Evolutionary conservation across 352 stramenopile species (phyloP), one percentile per base, ranked within the genome.

Genomic region (Globisporangium spiculum): DNA sequence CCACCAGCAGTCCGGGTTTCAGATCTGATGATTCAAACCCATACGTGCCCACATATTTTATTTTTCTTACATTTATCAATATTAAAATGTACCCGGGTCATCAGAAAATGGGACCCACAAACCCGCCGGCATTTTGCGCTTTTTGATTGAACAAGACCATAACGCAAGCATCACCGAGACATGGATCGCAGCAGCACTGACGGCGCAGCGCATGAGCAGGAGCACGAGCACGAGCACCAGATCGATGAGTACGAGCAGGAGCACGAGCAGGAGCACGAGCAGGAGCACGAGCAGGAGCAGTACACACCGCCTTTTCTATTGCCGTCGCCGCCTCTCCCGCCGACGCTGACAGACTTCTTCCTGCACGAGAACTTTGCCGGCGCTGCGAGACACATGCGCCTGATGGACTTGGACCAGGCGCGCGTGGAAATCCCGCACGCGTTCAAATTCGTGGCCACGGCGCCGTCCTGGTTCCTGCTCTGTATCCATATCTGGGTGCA

Each of bases 401-500:
- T 44, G 24, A 82, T 77, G 74, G 75, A 83, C 69, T 76, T 65
- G 8, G 63, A 24, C 5, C 70, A 80, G 38, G 22, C 75, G 38
- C 65, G 71, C 57, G 52, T 55, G 26, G 80, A 88, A 60, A 62
- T 88, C 1, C 55, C 65, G 24, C 57, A 74, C 32, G 78, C 74
- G 60, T 84, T 85, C 60, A 60, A 64, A 36, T 60, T 69, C 9
- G 67, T 81, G 18, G 41, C 70, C 0, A 60, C 65, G 0, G 76
- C 80, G 9, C 74, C 80, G 4, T 80, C 78, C 8, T 64, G 30
- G 53, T 80, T 88, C 67, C 69, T 88, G 36, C 70, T 73, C 32
- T 83, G 78, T 44, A 22, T 86, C 20, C 16, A 75, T 18, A 57
- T 77, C 16, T 83, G 76, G 53, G 59, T 60, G 54, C 41, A 34